Percentiles rank a stretch among this genome's conserved stretches.
Conservation (phyloP, 1,284 basidiomycete species). For the Tilletia indica region DNA sequence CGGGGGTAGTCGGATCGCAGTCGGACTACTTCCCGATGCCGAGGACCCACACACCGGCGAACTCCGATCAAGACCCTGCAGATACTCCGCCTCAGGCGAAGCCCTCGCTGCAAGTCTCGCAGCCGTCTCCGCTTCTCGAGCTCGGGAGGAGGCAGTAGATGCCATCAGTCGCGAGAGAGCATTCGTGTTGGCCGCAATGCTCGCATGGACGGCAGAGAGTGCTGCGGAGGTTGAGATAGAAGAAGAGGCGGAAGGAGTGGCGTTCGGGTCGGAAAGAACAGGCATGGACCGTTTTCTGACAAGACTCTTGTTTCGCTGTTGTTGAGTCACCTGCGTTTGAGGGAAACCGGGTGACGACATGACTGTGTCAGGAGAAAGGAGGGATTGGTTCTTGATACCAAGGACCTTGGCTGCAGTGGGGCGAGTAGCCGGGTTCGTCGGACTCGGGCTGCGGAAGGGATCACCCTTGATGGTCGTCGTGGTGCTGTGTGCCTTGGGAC, state of each 20-base stretch:
- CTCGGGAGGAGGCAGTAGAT: conserved; percentile 37
- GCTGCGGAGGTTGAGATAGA: conserved; percentile 21
- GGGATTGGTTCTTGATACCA: too few relatives aligned
- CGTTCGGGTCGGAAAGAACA: neutral
- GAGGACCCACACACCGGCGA: conserved; percentile 4
- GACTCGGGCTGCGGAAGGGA: too few relatives aligned
- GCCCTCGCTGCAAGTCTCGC: conserved; percentile 25
- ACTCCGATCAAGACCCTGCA: too few relatives aligned
- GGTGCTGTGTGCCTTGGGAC: neutral
- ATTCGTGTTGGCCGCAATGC: conserved; percentile 23
- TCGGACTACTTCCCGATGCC: neutral
- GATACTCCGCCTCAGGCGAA: conserved; percentile 26
- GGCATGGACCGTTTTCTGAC: conserved; percentile 9
- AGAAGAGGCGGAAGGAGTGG: neutral
- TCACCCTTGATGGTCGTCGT: neutral
- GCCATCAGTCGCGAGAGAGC: conserved; percentile 26
- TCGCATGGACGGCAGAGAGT: conserved; percentile 27
- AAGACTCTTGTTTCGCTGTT: neutral
- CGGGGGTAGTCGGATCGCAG: conserved; percentile 15
- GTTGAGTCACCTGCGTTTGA: neutral
- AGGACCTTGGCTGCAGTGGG: neutral
- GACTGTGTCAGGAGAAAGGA: neutral
- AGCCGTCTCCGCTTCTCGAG: conserved; percentile 38
- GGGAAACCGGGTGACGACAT: neutral
- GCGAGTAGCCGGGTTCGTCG: neutral